phyloP scores from a whole-genome alignment of 176 grass and related monocot species.

The Eleusine indica region DNA sequence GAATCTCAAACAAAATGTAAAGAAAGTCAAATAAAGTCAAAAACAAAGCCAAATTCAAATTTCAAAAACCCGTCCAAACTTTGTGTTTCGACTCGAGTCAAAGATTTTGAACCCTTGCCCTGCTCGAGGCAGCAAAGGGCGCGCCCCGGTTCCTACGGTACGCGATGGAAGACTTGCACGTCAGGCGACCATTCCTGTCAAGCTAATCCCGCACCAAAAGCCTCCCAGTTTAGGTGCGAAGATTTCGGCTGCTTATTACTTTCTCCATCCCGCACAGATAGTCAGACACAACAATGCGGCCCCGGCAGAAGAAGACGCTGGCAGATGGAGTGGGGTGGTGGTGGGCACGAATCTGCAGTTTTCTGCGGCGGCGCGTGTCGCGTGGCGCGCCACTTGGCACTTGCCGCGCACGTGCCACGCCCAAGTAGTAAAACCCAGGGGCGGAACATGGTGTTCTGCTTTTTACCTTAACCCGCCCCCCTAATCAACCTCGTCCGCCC shows the following conservation, averaged over 20 bases:
- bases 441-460: conserved; percentile 1
- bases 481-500: background rate
- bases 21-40: too few species aligned
- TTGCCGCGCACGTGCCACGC: background rate
- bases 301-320: background rate
- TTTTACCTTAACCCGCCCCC: background rate
- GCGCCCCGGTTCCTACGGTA: background rate
- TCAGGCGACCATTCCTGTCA: background rate
- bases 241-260: background rate
- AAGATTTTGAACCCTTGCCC: too few species aligned
- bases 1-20: too few species aligned
- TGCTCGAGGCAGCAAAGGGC: background rate
- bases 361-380: background rate
- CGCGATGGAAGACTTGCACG: background rate
- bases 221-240: conserved; percentile 10
- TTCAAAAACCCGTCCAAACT: too few species aligned
- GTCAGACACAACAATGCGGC: background rate
- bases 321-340: too few species aligned
- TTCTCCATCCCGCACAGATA: background rate
- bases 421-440: conserved; percentile 12
- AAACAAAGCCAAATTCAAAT: too few species aligned
- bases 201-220: background rate
- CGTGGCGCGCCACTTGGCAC: background rate
- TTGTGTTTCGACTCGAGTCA: too few species aligned
- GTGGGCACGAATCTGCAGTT: background rate